A percentile compares a stretch with the other conserved stretches of the same genome.
Conservation (phyloP, 2,329 filamentous ascomycete genomes). For the Claviceps purpurea region DNA sequence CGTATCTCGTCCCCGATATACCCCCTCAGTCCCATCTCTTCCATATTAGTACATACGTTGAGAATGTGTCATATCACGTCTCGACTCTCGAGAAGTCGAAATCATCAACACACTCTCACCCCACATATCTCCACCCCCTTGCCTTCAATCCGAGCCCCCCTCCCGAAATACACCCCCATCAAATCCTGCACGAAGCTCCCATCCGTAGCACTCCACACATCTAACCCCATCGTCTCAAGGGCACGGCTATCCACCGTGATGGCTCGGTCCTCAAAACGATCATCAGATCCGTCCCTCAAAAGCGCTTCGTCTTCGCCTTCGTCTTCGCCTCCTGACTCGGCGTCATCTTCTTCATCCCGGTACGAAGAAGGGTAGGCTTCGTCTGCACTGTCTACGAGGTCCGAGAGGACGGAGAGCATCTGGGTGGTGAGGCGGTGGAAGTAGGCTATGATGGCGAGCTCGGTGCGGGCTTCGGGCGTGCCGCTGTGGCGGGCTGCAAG, state of each 20-base stretch:
- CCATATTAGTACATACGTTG: too few species aligned
- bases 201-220: conserved; percentile 62
- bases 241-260: conserved; percentile 51
- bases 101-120: conserved; percentile 46
- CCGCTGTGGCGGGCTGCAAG: conserved; percentile 24
- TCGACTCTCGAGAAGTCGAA: too few species aligned
- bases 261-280: conserved; percentile 24
- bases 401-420: conserved; percentile 47
- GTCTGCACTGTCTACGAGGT: conserved; percentile 40
- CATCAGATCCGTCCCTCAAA: conserved; percentile 13
- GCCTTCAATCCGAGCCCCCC: conserved; percentile 49
- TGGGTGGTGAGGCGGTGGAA: conserved; percentile 64
- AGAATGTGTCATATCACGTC: too few species aligned
- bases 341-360: conserved; percentile 23
- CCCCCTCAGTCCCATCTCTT: not conserved
- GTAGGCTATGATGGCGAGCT: conserved; percentile 65
- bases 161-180: conserved; percentile 50
- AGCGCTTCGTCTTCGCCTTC: conserved; percentile 13
- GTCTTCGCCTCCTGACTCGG: conserved; percentile 13
- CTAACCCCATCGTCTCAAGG: conserved; percentile 59
- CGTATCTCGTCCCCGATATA: not conserved
- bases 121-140: conserved; percentile 65
- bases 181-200: conserved; percentile 54
- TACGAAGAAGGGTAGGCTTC: conserved; percentile 24
- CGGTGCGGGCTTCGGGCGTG: conserved; percentile 27